Evolutionary conservation across 179 eudicot genomes (phyloP), one percentile per base, ranked within the genome.

Genomic region (Camellia oleifera): DNA sequence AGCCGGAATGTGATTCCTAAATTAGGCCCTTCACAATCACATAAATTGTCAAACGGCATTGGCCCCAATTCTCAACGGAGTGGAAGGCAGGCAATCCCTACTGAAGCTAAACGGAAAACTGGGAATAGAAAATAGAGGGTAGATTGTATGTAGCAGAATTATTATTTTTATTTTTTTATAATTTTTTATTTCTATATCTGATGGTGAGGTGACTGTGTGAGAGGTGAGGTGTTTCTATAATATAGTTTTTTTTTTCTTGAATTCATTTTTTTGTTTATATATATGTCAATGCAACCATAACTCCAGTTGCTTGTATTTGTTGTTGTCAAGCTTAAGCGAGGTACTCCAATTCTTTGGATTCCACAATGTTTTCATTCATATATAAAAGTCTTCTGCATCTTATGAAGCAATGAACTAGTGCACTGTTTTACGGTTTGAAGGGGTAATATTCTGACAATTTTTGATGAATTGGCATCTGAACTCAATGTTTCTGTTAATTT

Each of bases 61-160:
- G 83, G 90, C 32, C 73, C 82, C 15, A 87, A 81, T 75, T 77
- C 80, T 64, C 89, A 79, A 76, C 85, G 85, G 72, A 89, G 32
- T 66, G 94, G 94, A 77, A 87, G 90, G 84, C 97, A 87, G 65
- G 82, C 81, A 9, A 62, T 79, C 67, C 81, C 92, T 53, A 84
- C 87, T 46, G 98, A 90, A 75, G 83, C 81, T 14, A 96, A 90
- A 83, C 82, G 97, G 58, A 96, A 91, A 84, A 63, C 68, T 18
- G 94, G 89, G 66, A 88, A 61, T 63, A 88, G 93, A 73, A 95
- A 92, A 84, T 92, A 88, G 32, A 26, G 86, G 78, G 69, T 79
- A 46, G 45, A 10, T 7, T 58, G 15, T 61, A 40, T 73, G 76
- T 72, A 84, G 42, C 17, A 48, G 52, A 48, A 48, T 72, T 86